Base-by-base conservation (phyloP, 2,329 filamentous ascomycete genomes). In the Geoglossum cookeanum region DNA sequence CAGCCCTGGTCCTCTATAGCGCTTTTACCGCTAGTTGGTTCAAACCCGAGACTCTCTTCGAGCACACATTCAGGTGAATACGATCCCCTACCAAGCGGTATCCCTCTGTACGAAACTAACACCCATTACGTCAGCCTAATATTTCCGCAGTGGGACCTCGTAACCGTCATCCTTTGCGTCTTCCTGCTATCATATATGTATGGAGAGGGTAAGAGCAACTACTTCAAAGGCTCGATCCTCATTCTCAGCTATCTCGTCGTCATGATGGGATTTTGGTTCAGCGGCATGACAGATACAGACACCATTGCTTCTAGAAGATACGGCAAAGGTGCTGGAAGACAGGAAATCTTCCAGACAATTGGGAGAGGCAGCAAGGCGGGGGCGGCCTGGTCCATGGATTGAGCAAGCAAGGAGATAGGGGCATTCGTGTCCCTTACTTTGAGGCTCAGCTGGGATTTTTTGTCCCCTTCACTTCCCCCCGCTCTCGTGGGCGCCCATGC, bases 81-180 rank as follows among this genome's bases (percentile, higher is more conserved):
- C 58, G 22, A 42, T 27, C 22, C 32, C 39, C 13, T 13, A 32
- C 17, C 11, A 45, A 55, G 47, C 3, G 22, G 4, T 29, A 48
- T 49, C 48, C 48, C 33, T 27, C 42, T 15, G 11, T 55, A 33
- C 42, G 30, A 39, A 37, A 33, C 63, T 67, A 59, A 65, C 61
- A 52, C 37, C 13, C 13, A 32, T 1, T 45, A 15, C 27, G 27
- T 33, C n/a, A 86, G 82, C 39, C 78, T 98, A 37, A 87, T 97
- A 49, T 97, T 98, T 73, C 92, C 92, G 0, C 92, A 98, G 69
- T 98, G 91, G 91, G 92, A 98, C 68, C 94, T 98, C 87, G 84
- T 97, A 11, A 95, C 87, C 0, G 88, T 97, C 15, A 95, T 97
- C 59, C 73, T 98, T 15, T 96, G 91, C 65, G 89, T 98, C 17